phyloP scores from a whole-genome alignment of 192 early-diverging fungal species.

The Dispira simplex region DNA sequence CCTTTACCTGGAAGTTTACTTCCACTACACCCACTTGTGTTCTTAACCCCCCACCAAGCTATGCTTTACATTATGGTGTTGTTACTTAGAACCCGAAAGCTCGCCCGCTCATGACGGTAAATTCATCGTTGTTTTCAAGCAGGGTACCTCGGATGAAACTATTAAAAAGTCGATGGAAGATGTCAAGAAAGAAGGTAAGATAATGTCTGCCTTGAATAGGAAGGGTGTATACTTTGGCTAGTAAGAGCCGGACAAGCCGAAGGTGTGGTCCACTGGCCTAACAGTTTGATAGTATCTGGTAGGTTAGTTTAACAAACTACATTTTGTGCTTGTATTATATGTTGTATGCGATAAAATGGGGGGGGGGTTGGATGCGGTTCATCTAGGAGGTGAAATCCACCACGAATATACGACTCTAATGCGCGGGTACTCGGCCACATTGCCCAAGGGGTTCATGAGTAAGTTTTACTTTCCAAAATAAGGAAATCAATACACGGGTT shows the following conservation, averaged over 20 bases:
- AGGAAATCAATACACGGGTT: too few relatives aligned
- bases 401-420: constrained; percentile 1
- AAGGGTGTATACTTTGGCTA: not conserved
- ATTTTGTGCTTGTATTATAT: not conserved
- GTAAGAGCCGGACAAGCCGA: not conserved
- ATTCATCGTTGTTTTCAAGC: constrained; percentile 3
- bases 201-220: too few relatives aligned
- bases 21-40: too few relatives aligned
- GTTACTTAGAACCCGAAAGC: too few relatives aligned
- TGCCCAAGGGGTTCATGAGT: constrained; percentile 1
- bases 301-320: not conserved
- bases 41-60: too few relatives aligned
- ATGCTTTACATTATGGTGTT: too few relatives aligned
- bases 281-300: not conserved
- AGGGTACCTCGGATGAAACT: not conserved
- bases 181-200: constrained; percentile 10
- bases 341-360: not conserved
- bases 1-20: too few relatives aligned
- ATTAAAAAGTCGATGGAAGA: constrained; percentile 1
- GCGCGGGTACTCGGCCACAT: constrained; percentile 7
- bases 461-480: not conserved
- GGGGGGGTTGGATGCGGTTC: not conserved
- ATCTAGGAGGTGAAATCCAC: constrained; percentile 6
- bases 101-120: too few relatives aligned
- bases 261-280: not conserved